Conservation (phyloP, 2,329 filamentous ascomycete genomes). For the Cordyceps cateniannulata region DNA sequence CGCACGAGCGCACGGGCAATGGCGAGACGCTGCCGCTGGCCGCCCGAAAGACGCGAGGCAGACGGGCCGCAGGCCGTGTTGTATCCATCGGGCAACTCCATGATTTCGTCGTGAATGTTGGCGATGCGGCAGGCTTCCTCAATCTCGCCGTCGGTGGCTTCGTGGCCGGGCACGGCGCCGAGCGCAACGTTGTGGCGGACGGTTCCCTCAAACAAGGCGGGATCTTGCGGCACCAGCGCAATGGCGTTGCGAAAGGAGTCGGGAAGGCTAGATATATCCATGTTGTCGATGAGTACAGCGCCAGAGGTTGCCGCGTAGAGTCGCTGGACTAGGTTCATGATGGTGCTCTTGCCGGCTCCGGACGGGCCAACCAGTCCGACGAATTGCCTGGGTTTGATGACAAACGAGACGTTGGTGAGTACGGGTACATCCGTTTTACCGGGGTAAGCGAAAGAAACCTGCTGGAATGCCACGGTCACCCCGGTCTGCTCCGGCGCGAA, state of each 20-base stretch:
- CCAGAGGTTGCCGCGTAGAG: slow-evolving; percentile 48
- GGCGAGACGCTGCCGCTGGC: slow-evolving; percentile 63
- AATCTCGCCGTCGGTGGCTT: slow-evolving; percentile 48
- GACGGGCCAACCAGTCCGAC: slow-evolving; percentile 39
- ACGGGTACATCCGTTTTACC: slow-evolving; percentile 49
- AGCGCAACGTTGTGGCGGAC: slow-evolving; percentile 43
- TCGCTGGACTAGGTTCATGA: slow-evolving; percentile 42
- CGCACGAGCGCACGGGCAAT: slow-evolving; percentile 66
- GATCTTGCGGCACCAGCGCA: slow-evolving; percentile 45
- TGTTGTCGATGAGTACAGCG: slow-evolving; percentile 40
- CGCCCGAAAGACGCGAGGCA: slow-evolving; percentile 61
- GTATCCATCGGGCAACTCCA: slow-evolving; percentile 51
- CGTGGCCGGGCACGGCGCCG: slow-evolving; percentile 42
- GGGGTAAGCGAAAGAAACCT: slow-evolving; percentile 56
- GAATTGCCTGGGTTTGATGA: slow-evolving; percentile 31
- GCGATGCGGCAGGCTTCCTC: slow-evolving; percentile 55
- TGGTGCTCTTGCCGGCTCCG: slow-evolving; percentile 42
- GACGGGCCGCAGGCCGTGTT: slow-evolving; percentile 57
- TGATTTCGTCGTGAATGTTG: slow-evolving; percentile 59
- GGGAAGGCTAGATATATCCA: slow-evolving; percentile 23
- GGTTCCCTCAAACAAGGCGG: slow-evolving; percentile 42
- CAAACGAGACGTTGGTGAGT: slow-evolving; percentile 31
- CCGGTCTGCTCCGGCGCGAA: slow-evolving; percentile 23
- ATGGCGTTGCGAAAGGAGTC: slow-evolving; percentile 37
- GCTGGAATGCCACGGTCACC: slow-evolving; percentile 42